Evolutionary conservation across 2,329 filamentous ascomycete genomes (phyloP).

Genomic region (Aspergillus sp.): DNA sequence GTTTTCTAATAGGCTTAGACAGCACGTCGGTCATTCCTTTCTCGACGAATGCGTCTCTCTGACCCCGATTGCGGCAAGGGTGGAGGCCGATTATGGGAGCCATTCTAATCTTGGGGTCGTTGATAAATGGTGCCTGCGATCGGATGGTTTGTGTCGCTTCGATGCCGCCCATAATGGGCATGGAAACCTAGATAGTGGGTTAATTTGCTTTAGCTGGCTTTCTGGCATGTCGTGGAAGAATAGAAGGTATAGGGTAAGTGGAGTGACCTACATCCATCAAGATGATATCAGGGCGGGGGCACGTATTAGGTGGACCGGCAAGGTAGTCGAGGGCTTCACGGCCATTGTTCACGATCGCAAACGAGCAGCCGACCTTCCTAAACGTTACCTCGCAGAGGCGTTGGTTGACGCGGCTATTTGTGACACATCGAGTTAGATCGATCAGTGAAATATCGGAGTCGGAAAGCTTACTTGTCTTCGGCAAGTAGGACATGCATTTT

Average conservation of each 20-base stretch:
- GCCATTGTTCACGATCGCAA: not conserved
- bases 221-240: not conserved
- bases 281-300: conserved; percentile 3
- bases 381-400: not conserved
- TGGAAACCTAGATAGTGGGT: not conserved
- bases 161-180: conserved; percentile 5
- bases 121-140: not conserved
- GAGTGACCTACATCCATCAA: conserved; percentile 3
- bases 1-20: not conserved
- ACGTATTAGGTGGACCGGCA: not conserved
- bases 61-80: not conserved
- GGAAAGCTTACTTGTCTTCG: conserved; percentile 6
- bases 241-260: not conserved
- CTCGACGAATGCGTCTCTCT: not conserved
- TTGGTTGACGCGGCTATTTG: not conserved
- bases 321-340: conserved; percentile 6
- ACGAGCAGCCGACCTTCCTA: not conserved
- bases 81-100: not conserved
- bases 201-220: not conserved
- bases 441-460: not conserved
- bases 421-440: not conserved
- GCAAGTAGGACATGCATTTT: conserved; percentile 9
- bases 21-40: not conserved
- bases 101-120: not conserved
- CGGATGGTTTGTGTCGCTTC: conserved; percentile 4